Evolutionary conservation across 441 rosid genomes (phyloP), one percentile per base, ranked within the genome.

Genomic region (Euphorbia schlechtendalii): DNA sequence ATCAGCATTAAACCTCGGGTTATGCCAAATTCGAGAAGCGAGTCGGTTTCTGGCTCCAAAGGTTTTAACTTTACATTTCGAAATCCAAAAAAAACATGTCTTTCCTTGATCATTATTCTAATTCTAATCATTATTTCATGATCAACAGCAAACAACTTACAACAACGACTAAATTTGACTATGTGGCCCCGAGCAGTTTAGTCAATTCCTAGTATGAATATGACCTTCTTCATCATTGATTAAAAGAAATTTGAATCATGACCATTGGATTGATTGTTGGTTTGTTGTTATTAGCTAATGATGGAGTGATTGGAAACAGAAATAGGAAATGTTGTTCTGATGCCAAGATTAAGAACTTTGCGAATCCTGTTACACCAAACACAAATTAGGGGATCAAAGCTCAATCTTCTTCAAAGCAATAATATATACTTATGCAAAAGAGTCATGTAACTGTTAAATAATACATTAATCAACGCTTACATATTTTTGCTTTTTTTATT

Each of bases 131-230:
- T 11, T 3, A 13, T 8, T 56, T 8, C 38, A 6, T 55, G 49
- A 1, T 38, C 28, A 28, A 7, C 57, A 63, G 66, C n/a, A 61
- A 65, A 65, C 9, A 64, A 59, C 66, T 58, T 11, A 36, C 52
- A 28, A 9, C 11, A 5, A 21, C 64, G 40, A 73, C 45, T 49
- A 22, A 15, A 30, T 32, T 63, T 56, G 1, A 38, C 68, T 49
- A 25, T 28, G 4, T 73, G 79, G 5, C 82, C 77, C 53, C 71
- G 79, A 14, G 79, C 82, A 59, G 74, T 78, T 22, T 49, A 75
- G 41, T 78, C 80, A 15, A 75, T 77, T 58, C 80, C 80, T 13
- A 74, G 80, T 78, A 75, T 59, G 25, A 32, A 9, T 11, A 13
- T 17, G 51, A 17, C 9, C 22, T 32, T 32, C 4, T 6, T 32